Base-by-base conservation (phyloP, 1,284 basidiomycete species). In the Ustilago hordei region DNA sequence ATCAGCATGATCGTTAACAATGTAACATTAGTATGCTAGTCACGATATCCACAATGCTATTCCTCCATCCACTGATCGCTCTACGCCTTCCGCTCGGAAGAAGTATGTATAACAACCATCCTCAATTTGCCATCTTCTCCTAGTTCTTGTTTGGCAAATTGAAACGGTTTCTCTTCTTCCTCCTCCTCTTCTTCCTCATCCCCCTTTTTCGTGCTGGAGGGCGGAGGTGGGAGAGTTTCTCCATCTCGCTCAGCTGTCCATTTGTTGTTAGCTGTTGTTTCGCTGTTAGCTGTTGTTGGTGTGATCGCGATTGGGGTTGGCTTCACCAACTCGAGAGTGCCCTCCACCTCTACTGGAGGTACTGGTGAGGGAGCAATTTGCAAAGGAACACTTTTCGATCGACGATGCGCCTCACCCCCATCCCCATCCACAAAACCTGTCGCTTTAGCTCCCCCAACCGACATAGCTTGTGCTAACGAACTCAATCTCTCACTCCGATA, bases 401-500 rank as follows among this genome's bases (percentile, higher is more conserved):
- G 45, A 13, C 58, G 60, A 48, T 68, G 70, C 52, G n/a, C 50
- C 8, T 41, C 52, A 13, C 38, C 55, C 2, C 1, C 13, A 2
- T 35, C 43, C 12, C 43, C 52, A 2, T 45, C 45, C 8, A 11
- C 31, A 28, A 52, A 52, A 52, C 28, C 7, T 13, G 35, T 28
- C n/a, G 52, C 52, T n/a, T 13, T n/a, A 8, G 3, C 36, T 36
- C 52, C 4, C 31, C 50, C 76, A 34, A 65, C 76, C 7, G 62
- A 56, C 68, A 78, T 63, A 8, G 65, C 69, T n/a, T 75, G 68
- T 2, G 76, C 76, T 23, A 78, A 39, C 23, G 68, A 64, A 4
- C 60, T 55, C 31, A 78, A 54, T 15, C 71, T 56, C 32, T 78
- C 71, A n/a, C 55, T 66, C 76, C 76, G 75, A 47, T 78, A 78